These are phyloP conservation scores for Diaporthe ilicicola DNA, from an alignment of 2,329 filamentous ascomycete species.

Conservation along the genomic window DNA sequence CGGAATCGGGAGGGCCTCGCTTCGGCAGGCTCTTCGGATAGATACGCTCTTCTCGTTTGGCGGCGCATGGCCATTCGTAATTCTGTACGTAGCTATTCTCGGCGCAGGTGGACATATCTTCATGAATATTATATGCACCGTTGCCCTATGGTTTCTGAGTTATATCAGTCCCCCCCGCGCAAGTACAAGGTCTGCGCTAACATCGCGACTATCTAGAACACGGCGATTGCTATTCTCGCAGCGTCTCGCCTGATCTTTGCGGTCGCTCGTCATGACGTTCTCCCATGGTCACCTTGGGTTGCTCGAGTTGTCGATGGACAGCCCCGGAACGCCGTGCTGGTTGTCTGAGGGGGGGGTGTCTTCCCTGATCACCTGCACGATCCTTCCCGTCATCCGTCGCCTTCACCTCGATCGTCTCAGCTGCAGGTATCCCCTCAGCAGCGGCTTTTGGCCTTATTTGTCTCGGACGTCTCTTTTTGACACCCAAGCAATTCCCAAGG, in stretches of 20 bases:
- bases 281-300: constrained; percentile 67
- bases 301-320: constrained; percentile 63
- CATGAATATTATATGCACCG: constrained; percentile 67
- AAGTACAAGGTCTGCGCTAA: background rate
- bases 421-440: constrained; percentile 59
- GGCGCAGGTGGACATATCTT: constrained; percentile 65
- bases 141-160: constrained; percentile 59
- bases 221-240: constrained; percentile 66
- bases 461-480: constrained; percentile 55
- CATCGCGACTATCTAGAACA: constrained; percentile 50
- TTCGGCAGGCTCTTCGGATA: constrained; percentile 64
- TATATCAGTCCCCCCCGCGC: background rate
- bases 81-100: constrained; percentile 64
- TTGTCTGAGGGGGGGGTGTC: constrained; percentile 62
- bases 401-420: constrained; percentile 62
- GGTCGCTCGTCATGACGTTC: constrained; percentile 67
- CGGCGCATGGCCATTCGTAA: constrained; percentile 66
- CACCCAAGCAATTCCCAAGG: constrained; percentile 56
- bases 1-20: constrained; percentile 62
- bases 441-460: constrained; percentile 62
- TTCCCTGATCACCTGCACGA: constrained; percentile 65
- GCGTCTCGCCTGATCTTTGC: constrained; percentile 70
- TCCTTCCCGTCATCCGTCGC: constrained; percentile 64
- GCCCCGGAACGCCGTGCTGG: constrained; percentile 66
- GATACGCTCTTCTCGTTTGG: constrained; percentile 61